A percentile compares a stretch with the other conserved stretches of the same genome.
These are phyloP conservation scores for Pigoraptor vietnamica DNA, from an alignment of 78 protist genomes.

Conservation along the genomic window DNA sequence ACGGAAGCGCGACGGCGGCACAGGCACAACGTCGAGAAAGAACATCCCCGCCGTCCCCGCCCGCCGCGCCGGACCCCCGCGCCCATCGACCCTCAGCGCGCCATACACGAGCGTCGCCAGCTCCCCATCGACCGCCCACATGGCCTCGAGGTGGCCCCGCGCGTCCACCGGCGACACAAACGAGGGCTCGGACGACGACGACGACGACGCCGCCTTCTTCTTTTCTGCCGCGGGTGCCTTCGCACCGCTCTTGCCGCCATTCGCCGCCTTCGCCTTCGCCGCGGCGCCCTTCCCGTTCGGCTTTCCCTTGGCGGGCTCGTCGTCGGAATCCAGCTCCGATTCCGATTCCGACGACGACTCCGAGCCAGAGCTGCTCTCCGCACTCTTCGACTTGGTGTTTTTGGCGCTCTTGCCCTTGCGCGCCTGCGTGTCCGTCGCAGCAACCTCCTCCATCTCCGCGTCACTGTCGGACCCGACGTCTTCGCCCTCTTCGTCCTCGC, in stretches of 20 bases:
- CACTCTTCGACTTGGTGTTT: neutral
- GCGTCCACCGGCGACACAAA: neutral
- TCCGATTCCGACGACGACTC: neutral
- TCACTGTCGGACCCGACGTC: neutral
- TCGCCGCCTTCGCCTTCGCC: neutral
- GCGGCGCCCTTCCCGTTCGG: neutral
- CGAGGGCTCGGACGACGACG: neutral
- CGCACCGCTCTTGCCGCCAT: neutral
- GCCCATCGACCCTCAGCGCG: neutral
- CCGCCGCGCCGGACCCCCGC: neutral
- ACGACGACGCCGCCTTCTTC: neutral
- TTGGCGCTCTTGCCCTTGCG: neutral
- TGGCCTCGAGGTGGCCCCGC: neutral
- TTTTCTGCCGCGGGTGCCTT: neutral
- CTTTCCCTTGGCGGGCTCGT: neutral
- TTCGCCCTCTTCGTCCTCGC: neutral
- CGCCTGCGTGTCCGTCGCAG: neutral
- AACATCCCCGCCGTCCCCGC: slow-evolving; percentile 14
- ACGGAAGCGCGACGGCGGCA: slow-evolving; percentile 63
- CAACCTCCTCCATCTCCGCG: neutral
- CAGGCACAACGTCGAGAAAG: slow-evolving; percentile 49
- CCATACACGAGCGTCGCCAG: slow-evolving; percentile 12
- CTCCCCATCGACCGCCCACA: slow-evolving; percentile 3
- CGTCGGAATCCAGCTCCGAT: neutral
- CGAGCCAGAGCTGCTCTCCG: no score